A percentile compares a stretch with the other conserved stretches of the same genome.
Conservation (phyloP, 495 filamentous ascomycete genomes). For the Neurospora sp. region DNA sequence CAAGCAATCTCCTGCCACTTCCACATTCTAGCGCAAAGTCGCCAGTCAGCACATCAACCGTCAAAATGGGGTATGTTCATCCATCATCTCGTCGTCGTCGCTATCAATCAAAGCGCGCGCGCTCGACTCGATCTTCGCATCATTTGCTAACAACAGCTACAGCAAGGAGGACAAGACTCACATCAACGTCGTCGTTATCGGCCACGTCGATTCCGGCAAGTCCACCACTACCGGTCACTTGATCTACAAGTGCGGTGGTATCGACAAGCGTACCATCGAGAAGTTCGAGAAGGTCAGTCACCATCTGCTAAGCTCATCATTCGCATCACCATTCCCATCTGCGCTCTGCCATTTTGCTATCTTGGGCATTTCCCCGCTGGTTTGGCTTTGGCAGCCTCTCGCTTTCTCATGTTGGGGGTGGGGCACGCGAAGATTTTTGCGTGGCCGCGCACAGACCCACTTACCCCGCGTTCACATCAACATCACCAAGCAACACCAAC, state of each 20-base stretch:
- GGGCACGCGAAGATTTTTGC: constrained; percentile 22
- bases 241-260: constrained; percentile 99
- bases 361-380: constrained; percentile 4
- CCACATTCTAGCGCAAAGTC: constrained; percentile 14
- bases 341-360: constrained; percentile 5
- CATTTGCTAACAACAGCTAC: constrained; percentile 12
- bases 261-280: constrained; percentile 99
- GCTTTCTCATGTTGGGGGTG: constrained; percentile 21
- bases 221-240: constrained; percentile 91
- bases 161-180: constrained; percentile 83
- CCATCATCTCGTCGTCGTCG: not conserved
- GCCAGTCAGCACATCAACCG: constrained; percentile 12
- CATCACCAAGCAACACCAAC: not conserved
- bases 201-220: constrained; percentile 99
- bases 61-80: constrained; percentile 22
- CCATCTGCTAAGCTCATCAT: constrained; percentile 5
- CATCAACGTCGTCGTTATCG: constrained; percentile 98
- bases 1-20: constrained; percentile 28
- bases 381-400: constrained; percentile 16
- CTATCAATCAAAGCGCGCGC: not conserved
- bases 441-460: constrained; percentile 21
- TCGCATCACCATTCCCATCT: not conserved
- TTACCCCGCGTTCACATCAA: constrained; percentile 2
- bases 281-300: constrained; percentile 98
- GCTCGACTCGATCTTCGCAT: not conserved